Percentiles rank a stretch among this genome's conserved stretches.
Evolutionary conservation across 176 grass and related monocot species (phyloP).

Genomic region (Dactylis glomerata): DNA sequence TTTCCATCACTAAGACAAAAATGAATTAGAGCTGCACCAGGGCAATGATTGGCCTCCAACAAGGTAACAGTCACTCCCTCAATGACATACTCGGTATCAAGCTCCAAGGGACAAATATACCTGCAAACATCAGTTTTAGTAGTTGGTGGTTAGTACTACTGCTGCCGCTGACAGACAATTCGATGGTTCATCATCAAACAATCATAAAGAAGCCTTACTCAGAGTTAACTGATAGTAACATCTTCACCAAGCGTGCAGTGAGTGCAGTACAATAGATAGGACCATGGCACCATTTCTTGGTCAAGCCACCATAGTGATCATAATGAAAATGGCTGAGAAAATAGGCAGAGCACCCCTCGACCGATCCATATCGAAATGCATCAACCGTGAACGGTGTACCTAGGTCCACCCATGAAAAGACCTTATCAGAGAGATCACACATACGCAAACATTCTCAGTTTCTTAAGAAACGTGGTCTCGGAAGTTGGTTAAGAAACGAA

Average conservation of each 20-base stretch:
- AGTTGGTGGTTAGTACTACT: not conserved
- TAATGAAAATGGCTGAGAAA: conserved; percentile 76
- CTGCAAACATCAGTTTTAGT: conserved; percentile 31
- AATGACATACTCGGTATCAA: conserved; percentile 60
- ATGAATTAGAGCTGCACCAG: conserved; percentile 71
- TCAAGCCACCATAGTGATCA: conserved; percentile 72
- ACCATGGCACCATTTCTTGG: conserved; percentile 72
- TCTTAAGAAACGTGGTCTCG: not conserved
- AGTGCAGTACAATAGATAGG: conserved; percentile 72
- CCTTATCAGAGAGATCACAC: not conserved
- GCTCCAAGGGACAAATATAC: conserved; percentile 55
- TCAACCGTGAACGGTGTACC: conserved; percentile 74
- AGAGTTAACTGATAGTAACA: conserved; percentile 56
- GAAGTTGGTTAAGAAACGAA: not conserved
- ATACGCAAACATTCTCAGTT: not conserved
- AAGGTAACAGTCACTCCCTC: conserved; percentile 59
- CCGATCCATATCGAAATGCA: conserved; percentile 62
- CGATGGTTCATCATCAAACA: not conserved
- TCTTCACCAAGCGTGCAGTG: conserved; percentile 64
- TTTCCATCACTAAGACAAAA: conserved; percentile 49
- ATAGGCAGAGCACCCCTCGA: conserved; percentile 59
- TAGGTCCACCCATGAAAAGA: conserved; percentile 11
- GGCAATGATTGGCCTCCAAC: conserved; percentile 76
- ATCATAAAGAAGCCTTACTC: conserved; percentile 23
- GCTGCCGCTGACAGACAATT: not conserved